phyloP scores from a whole-genome alignment of 2,329 filamentous ascomycete species.

The Aschersonia sp. region DNA sequence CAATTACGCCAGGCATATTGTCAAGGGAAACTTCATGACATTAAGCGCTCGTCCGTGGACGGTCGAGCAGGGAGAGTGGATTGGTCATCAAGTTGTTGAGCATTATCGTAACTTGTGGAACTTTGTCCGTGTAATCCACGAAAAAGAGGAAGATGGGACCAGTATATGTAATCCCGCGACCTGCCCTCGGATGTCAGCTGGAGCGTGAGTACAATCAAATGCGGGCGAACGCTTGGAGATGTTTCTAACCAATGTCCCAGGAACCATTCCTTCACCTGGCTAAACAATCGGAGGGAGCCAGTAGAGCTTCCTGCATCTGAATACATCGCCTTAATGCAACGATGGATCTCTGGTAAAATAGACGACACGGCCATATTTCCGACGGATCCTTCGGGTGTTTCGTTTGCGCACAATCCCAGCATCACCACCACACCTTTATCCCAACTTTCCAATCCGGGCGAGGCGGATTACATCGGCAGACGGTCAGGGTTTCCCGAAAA shows the following conservation, averaged over 20 bases:
- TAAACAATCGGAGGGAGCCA: conserved; percentile 74
- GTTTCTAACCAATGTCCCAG: conserved; percentile 17
- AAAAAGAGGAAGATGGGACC: conserved; percentile 63
- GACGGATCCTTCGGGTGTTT: conserved; percentile 61
- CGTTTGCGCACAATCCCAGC: conserved; percentile 48
- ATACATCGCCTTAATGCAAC: conserved; percentile 91
- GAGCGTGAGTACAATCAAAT: conserved; percentile 50
- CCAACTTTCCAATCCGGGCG: conserved; percentile 44
- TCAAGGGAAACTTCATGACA: conserved; percentile 96
- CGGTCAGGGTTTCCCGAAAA: conserved; percentile 83
- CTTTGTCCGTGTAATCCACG: conserved; percentile 79
- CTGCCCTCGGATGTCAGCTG: conserved; percentile 90
- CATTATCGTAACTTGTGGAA: conserved; percentile 82
- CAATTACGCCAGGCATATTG: conserved; percentile 68
- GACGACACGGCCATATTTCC: conserved; percentile 84
- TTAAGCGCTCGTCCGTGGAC: conserved; percentile 85
- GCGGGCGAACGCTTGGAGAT: neutral
- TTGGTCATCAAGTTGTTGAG: conserved; percentile 91
- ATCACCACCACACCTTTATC: conserved; percentile 45
- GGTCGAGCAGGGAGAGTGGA: conserved; percentile 88
- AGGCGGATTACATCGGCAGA: conserved; percentile 74
- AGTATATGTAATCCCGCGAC: conserved; percentile 72
- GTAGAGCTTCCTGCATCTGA: conserved; percentile 86
- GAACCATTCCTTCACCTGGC: conserved; percentile 95
- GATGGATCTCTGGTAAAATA: conserved; percentile 94